Evolutionary conservation across 2,329 filamentous ascomycete species (phyloP).

Genomic region (Phialocephala sp.): DNA sequence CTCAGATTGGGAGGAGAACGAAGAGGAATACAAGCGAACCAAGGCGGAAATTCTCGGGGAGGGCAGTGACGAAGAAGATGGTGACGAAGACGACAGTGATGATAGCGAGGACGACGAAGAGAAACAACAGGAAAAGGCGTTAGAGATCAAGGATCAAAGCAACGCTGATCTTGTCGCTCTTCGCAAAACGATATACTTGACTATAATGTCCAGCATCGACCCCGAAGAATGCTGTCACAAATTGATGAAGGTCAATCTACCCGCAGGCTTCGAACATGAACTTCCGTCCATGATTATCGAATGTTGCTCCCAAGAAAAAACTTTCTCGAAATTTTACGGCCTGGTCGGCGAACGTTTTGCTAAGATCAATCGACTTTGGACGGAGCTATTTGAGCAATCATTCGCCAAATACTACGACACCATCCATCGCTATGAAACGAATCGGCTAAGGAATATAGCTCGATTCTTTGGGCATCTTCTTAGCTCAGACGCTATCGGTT

Average conservation of each 20-base stretch:
- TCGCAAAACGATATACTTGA: conserved; percentile 92
- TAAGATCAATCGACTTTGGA: conserved; percentile 95
- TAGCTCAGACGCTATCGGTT: conserved; percentile 85
- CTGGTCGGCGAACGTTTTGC: conserved; percentile 93
- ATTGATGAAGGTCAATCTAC: conserved; percentile 91
- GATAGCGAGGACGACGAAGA: conserved; percentile 75
- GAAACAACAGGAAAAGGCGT: conserved; percentile 76
- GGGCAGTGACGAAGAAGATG: conserved; percentile 82
- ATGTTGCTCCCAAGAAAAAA: conserved; percentile 94
- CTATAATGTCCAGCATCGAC: conserved; percentile 94
- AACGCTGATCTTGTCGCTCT: conserved; percentile 96
- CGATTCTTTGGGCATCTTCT: conserved; percentile 94
- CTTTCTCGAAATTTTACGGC: conserved; percentile 97
- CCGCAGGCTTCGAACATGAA: conserved; percentile 84
- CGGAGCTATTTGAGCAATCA: conserved; percentile 85
- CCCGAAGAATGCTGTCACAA: conserved; percentile 98
- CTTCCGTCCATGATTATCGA: conserved; percentile 97
- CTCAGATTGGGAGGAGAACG: conserved; percentile 85
- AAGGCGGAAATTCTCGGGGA: conserved; percentile 95
- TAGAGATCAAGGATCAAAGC: conserved; percentile 97
- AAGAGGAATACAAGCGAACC: conserved; percentile 86
- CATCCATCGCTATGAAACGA: conserved; percentile 96
- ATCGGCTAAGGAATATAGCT: conserved; percentile 91
- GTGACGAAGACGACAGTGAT: conserved; percentile 66
- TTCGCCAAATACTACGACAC: conserved; percentile 97